Evolutionary conservation across 108 stramenopile species (phyloP).

Genomic region (Cyclotella choctawhatcheeana): DNA sequence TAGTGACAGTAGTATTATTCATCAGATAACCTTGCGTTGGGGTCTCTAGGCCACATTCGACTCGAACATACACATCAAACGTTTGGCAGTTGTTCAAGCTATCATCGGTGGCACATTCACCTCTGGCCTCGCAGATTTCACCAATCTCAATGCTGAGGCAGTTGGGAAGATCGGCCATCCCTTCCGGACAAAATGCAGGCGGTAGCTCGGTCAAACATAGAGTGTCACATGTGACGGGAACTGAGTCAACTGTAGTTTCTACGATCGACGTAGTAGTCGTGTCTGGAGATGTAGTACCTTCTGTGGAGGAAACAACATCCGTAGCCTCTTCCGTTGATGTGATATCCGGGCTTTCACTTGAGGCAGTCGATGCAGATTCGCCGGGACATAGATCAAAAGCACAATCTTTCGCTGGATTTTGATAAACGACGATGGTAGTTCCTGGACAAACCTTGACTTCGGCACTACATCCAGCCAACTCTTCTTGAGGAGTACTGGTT

Average conservation of each 20-base stretch:
- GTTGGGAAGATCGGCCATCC: conserved; percentile 27
- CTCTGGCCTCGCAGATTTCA: conserved; percentile 42
- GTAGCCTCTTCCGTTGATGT: conserved; percentile 1
- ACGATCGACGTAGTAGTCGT: neutral
- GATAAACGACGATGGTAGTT: conserved; percentile 25
- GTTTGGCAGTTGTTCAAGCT: conserved; percentile 49
- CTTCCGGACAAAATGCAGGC: conserved; percentile 27
- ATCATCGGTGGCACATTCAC: conserved; percentile 49
- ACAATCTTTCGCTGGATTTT: conserved; percentile 45
- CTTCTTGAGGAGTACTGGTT: neutral
- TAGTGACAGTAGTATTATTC: conserved; percentile 12
- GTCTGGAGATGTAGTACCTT: neutral
- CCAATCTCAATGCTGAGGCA: conserved; percentile 41
- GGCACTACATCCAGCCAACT: conserved; percentile 31
- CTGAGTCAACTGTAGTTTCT: conserved; percentile 1
- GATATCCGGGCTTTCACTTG: neutral
- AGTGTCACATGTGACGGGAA: conserved; percentile 24
- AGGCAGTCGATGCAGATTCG: conserved; percentile 6
- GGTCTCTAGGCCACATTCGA: conserved; percentile 31
- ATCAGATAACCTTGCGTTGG: conserved; percentile 44
- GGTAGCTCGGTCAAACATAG: conserved; percentile 40
- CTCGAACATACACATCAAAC: conserved; percentile 44
- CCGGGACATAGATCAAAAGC: conserved; percentile 41
- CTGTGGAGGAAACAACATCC: neutral
- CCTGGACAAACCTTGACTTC: conserved; percentile 36